Evolutionary conservation across 139 green algal species (phyloP), one percentile per base, ranked within the genome.

Genomic region (Coelastrella sp.): DNA sequence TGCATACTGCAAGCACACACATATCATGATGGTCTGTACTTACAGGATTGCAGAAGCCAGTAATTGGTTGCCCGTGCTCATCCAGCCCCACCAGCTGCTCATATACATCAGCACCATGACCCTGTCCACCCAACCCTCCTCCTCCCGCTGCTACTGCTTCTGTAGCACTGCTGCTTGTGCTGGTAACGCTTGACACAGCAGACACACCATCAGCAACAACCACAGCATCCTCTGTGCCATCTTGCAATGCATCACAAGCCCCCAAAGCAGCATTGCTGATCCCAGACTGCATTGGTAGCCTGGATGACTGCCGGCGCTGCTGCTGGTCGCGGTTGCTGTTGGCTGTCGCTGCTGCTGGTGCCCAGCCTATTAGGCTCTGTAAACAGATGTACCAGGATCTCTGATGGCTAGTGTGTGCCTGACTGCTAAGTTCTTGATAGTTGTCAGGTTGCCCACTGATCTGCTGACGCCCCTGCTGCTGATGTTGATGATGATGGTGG

Each of bases 11-110:
- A 47, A 47, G 32, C 32, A 47, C 32, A 47, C 32, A 47, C 32
- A 47, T 47, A 47, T 47, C 32, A 47, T 47, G 32, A 47, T 47
- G 32, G 32, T 47, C 32, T 47, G 32, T 14, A 66, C 83, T 80
- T 20, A 88, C 83, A 19, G 20, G 83, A 8, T 88, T 80, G 68
- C 83, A 88, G 4, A 22, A 5, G 4, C 83, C 83, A 5, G 19
- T 80, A 16, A 88, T 58, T 54, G 60, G 66, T 73, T 88, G 83
- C 20, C 83, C 66, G 7, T 22, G 17, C 5, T n/a, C 83, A 80
- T 88, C 83, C 19, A 88, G 5, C 6, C 66, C 83, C 16, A 88
- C 83, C 17, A 88, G 20, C 66, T 87, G 47, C 20, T 80, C 54
- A 68, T 19, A n/a, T 83, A 47, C 32, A 47, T 47, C 32, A 47